A percentile compares a stretch with the other conserved stretches of the same genome.
These are phyloP conservation scores for Colletotrichum cereale DNA, from an alignment of 2,329 filamentous ascomycete species.

Conservation along the genomic window DNA sequence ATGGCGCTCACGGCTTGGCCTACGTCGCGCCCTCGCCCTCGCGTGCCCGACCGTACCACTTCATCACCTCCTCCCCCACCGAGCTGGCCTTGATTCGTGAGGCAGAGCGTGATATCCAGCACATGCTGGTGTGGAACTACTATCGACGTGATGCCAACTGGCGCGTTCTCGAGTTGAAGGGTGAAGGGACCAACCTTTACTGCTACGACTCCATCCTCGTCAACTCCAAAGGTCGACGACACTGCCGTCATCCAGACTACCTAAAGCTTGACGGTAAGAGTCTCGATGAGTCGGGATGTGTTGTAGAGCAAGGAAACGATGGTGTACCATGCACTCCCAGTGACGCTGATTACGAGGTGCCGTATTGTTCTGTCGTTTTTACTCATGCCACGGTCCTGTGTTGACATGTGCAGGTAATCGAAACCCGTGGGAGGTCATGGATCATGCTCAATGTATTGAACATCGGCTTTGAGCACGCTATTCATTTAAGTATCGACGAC, in stretches of 20 bases:
- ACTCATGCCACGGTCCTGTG: neutral
- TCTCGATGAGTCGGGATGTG: slow-evolving; percentile 19
- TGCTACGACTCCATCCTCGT: slow-evolving; percentile 73
- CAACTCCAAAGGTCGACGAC: slow-evolving; percentile 70
- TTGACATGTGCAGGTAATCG: neutral
- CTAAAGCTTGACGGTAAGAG: neutral
- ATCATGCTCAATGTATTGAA: slow-evolving; percentile 30
- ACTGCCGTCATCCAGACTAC: slow-evolving; percentile 53
- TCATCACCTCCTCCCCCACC: neutral
- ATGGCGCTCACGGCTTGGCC: slow-evolving; percentile 19
- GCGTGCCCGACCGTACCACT: slow-evolving; percentile 15
- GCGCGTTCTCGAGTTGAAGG: slow-evolving; percentile 19
- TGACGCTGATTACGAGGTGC: slow-evolving; percentile 19
- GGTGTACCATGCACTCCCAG: slow-evolving; percentile 15
- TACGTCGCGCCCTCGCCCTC: slow-evolving; percentile 10
- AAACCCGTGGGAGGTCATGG: slow-evolving; percentile 20
- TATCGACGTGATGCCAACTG: slow-evolving; percentile 18
- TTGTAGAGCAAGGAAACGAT: slow-evolving; percentile 14
- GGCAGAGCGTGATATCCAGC: slow-evolving; percentile 5
- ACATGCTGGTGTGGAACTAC: slow-evolving; percentile 27
- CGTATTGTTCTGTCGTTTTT: neutral
- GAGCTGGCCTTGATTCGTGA: slow-evolving; percentile 9
- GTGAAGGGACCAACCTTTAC: slow-evolving; percentile 21
- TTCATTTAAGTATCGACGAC: slow-evolving; percentile 60
- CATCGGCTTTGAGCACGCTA: slow-evolving; percentile 27